A percentile compares a stretch with the other conserved stretches of the same genome.
phyloP scores from a whole-genome alignment of 2,329 filamentous ascomycete species.

The Rachicladosporium sp. region DNA sequence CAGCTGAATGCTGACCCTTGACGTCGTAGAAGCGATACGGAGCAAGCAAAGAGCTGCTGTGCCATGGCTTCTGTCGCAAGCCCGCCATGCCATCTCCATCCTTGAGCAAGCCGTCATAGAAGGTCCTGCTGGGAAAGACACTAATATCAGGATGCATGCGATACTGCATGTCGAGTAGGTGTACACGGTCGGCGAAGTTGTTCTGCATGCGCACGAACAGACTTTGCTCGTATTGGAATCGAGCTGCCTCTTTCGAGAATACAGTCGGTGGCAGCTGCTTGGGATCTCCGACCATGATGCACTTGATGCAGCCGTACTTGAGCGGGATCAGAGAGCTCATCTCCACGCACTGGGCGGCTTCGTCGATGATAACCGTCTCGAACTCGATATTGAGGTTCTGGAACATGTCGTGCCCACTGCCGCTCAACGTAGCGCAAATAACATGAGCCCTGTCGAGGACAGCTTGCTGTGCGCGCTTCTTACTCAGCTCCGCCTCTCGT shows the following conservation, averaged over 20 bases:
- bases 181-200: constrained; percentile 76
- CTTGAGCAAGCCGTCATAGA: constrained; percentile 78
- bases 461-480: constrained; percentile 75
- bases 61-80: constrained; percentile 73
- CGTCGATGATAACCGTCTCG: constrained; percentile 95
- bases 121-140: constrained; percentile 74
- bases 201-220: constrained; percentile 97
- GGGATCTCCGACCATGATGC: constrained; percentile 91
- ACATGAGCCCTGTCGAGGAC: constrained; percentile 86
- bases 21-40: constrained; percentile 98
- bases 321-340: constrained; percentile 90
- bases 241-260: constrained; percentile 80
- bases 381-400: constrained; percentile 90
- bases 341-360: constrained; percentile 96
- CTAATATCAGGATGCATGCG: constrained; percentile 99
- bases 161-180: constrained; percentile 94
- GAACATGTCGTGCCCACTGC: constrained; percentile 95
- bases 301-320: constrained; percentile 94
- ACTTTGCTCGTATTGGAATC: constrained; percentile 93
- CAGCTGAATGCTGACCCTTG: constrained; percentile 69
- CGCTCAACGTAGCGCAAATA: constrained; percentile 87
- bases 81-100: constrained; percentile 75
- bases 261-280: constrained; percentile 96
- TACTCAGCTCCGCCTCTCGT: constrained; percentile 74
- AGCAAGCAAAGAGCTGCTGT: constrained; percentile 64